Base-by-base conservation (phyloP, 2,329 filamentous ascomycete genomes). In the Pseudogymnoascus sp. region DNA sequence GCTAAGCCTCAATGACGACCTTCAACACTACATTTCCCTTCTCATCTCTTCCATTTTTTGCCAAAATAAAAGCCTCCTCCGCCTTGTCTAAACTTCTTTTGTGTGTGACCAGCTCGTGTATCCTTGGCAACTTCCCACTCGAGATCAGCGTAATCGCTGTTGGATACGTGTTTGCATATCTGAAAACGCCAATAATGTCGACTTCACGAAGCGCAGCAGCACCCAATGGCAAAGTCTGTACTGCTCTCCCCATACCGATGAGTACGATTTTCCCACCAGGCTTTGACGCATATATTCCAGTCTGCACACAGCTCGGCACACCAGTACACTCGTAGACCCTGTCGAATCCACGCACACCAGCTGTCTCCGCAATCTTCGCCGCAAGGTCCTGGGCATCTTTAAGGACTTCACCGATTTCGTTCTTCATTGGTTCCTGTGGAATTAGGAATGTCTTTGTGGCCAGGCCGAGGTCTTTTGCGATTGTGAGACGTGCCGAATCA, bases 211-310 rank as follows among this genome's bases (percentile, higher is more conserved):
- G 77, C 39, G 89, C 87, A 2, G 88, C 88, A 4, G 87, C 86
- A 6, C 85, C 89, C 51, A 92, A 77, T 1, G 88, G 88, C 1
- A 92, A 79, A 0, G 87, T 91, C 72, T 91, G 88, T 60, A 91
- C 82, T 0, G 89, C 88, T 4, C 84, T 89, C 38, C 89, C 89
- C 89, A 92, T 92, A 61, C 89, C 89, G 25, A 92, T 88, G 72
- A 92, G 85, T 72, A 92, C 81, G 58, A 91, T 79, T 68, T 86
- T 87, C 15, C 89, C 89, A 27, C 89, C 89, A 0, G 88, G 80
- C 63, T 81, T 81, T 8, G 88, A 86, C 2, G 86, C 86, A 67
- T 88, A 91, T 17, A 92, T 83, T n/a, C 84, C 82, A 1, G 87
- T 87, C 71, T 91, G 88, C 75, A 90, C 86, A 71, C 88, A 91